A percentile compares a stretch with the other conserved stretches of the same genome.
phyloP scores from a whole-genome alignment of 139 green algal species.

The Cymbomonas tetramitiformis region DNA sequence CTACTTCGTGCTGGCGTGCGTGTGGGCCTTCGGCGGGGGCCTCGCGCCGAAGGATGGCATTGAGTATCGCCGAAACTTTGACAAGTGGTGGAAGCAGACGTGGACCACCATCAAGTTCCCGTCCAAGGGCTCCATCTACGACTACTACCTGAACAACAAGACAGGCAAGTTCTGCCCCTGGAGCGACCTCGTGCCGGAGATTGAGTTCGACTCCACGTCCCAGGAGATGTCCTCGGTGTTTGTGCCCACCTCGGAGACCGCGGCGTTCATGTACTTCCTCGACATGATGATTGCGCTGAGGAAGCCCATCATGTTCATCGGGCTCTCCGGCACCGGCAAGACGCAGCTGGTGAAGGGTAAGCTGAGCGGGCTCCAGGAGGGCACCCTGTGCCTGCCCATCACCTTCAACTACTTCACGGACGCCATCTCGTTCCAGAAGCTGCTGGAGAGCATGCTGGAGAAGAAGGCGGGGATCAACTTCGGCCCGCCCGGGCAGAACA shows the following conservation, averaged over 20 bases:
- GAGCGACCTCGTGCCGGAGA: conserved; percentile 60
- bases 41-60: conserved; percentile 76
- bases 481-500: conserved; percentile 62
- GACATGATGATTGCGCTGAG: conserved; percentile 58
- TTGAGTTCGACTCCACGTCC: conserved; percentile 46
- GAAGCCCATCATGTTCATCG: conserved; percentile 86
- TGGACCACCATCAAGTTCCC: conserved; percentile 69
- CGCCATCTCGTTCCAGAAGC: conserved; percentile 46
- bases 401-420: conserved; percentile 80
- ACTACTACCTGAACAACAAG: conserved; percentile 76
- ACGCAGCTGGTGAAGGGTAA: conserved; percentile 80
- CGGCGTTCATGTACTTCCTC: conserved; percentile 66
- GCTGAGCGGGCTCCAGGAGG: conserved; percentile 47
- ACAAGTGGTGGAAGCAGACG: conserved; percentile 78
- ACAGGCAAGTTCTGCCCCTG: conserved; percentile 67
- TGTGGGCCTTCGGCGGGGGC: conserved; percentile 67
- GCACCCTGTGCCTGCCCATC: conserved; percentile 52
- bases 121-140: conserved; percentile 65
- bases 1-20: conserved; percentile 68
- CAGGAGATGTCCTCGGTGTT: conserved; percentile 57
- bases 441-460: conserved; percentile 69
- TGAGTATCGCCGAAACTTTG: conserved; percentile 71
- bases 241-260: conserved; percentile 69
- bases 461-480: conserved; percentile 81
- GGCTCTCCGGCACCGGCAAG: conserved; percentile 49